Conservation (phyloP, 768 basidiomycete genomes). For the Agrocybe pediades region DNA sequence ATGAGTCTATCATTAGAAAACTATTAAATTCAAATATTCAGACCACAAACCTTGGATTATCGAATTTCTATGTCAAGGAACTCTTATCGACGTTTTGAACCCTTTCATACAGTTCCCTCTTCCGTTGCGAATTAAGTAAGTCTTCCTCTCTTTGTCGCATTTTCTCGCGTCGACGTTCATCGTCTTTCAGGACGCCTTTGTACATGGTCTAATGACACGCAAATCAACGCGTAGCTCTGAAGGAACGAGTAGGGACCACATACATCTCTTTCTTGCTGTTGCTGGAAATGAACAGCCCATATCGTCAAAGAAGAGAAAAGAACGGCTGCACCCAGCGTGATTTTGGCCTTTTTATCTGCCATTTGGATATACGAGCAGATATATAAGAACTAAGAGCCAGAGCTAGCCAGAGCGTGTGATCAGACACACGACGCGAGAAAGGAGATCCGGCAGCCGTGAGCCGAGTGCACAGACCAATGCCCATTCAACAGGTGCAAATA, state of each 20-base stretch:
- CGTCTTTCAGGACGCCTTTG: conserved; percentile 86
- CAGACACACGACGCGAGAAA: too few species aligned
- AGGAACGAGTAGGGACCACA: conserved; percentile 9
- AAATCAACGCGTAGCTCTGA: conserved; percentile 8
- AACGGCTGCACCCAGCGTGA: conserved; percentile 70
- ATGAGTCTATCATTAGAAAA: too few species aligned
- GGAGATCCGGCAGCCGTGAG: too few species aligned
- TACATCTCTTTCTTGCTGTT: conserved; percentile 82
- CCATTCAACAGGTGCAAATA: conserved; percentile 46
- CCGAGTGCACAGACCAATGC: conserved; percentile 22
- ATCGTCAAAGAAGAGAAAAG: conserved; percentile 68
- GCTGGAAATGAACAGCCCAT: conserved; percentile 89
- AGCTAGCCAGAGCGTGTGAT: too few species aligned
- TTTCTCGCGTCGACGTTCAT: conserved; percentile 77
- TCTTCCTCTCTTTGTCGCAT: conserved; percentile 66
- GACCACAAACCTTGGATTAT: too few species aligned
- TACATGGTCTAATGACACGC: conserved; percentile 73
- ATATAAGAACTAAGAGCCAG: neutral
- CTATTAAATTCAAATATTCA: too few species aligned
- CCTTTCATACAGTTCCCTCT: conserved; percentile 66
- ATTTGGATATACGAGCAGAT: conserved; percentile 25
- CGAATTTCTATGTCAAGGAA: too few species aligned
- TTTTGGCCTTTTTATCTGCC: conserved; percentile 71
- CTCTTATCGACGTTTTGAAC: conserved; percentile 37
- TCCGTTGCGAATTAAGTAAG: conserved; percentile 59